Evolutionary conservation across 2,329 filamentous ascomycete genomes (phyloP).

Genomic region (Verruconis gallopava): DNA sequence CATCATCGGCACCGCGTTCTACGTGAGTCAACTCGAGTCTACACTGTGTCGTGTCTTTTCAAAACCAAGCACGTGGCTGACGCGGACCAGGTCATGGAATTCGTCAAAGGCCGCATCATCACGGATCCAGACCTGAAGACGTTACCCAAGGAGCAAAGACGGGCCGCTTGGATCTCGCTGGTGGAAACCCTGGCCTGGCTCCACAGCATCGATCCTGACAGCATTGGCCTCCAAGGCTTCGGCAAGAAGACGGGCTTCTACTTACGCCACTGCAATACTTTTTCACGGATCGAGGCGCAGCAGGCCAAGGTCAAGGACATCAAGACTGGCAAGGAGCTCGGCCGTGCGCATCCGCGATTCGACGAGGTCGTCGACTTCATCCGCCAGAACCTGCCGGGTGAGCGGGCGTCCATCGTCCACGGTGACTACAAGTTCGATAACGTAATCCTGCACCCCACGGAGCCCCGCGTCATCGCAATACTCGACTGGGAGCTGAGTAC

Average conservation of each 20-base stretch:
- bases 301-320: slow-evolving; percentile 10
- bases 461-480: slow-evolving; percentile 8
- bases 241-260: slow-evolving; percentile 9
- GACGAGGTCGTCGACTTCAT: slow-evolving; percentile 10
- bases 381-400: slow-evolving; percentile 12
- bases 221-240: slow-evolving; percentile 4
- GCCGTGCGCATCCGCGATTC: slow-evolving; percentile 6
- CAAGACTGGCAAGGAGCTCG: slow-evolving; percentile 12
- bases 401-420: slow-evolving; percentile 7
- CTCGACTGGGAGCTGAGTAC: slow-evolving; percentile 8
- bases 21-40: slow-evolving; percentile 14
- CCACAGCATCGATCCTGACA: slow-evolving; percentile 7
- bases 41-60: neutral
- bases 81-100: slow-evolving; percentile 13
- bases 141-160: slow-evolving; percentile 6
- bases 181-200: slow-evolving; percentile 9
- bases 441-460: slow-evolving; percentile 6
- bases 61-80: neutral
- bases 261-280: slow-evolving; percentile 8
- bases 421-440: slow-evolving; percentile 11
- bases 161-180: slow-evolving; percentile 19
- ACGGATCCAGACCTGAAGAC: slow-evolving; percentile 3
- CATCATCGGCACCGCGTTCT: slow-evolving; percentile 14
- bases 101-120: slow-evolving; percentile 8
- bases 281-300: neutral